These are phyloP conservation scores for Coniferiporia weirii DNA, from an alignment of 1,284 basidiomycete species.

Conservation along the genomic window DNA sequence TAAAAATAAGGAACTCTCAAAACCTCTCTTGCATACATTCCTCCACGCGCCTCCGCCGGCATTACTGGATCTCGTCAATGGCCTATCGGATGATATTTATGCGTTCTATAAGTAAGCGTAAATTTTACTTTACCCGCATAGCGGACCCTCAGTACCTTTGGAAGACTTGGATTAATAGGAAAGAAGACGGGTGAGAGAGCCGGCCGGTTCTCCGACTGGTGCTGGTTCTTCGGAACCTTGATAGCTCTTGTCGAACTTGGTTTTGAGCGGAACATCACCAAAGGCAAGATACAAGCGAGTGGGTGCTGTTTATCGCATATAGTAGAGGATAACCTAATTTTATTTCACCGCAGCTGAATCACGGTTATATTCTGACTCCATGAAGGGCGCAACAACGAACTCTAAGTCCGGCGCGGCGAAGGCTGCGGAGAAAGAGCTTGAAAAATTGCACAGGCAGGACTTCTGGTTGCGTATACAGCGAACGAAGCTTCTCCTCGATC, in stretches of 20 bases:
- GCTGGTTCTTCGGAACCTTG: conserved; percentile 73
- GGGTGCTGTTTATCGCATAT: conserved; percentile 27
- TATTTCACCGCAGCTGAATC: conserved; percentile 48
- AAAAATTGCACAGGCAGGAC: conserved; percentile 58
- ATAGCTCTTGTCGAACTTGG: conserved; percentile 76
- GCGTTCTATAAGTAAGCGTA: conserved; percentile 47
- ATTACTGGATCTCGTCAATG: conserved; percentile 69
- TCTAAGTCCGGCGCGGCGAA: conserved; percentile 56
- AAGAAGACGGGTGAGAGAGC: conserved; percentile 60
- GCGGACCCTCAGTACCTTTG: background rate
- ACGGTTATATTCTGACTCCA: conserved; percentile 65
- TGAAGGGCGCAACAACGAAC: conserved; percentile 65
- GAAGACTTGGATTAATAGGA: conserved; percentile 54
- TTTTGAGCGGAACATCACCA: conserved; percentile 66
- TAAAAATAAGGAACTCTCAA: conserved; percentile 32
- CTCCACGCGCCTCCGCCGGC: conserved; percentile 78
- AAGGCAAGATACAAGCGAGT: conserved; percentile 38
- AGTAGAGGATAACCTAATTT: background rate
- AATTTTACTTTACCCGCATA: background rate
- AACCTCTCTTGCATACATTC: conserved; percentile 57
- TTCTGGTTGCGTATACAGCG: conserved; percentile 70
- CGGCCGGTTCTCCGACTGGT: conserved; percentile 72
- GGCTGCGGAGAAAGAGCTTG: conserved; percentile 65
- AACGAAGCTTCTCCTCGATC: conserved; percentile 70
- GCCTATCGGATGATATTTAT: conserved; percentile 67